Base-by-base conservation (phyloP, 768 basidiomycete genomes). In the Gelatoporia subvermispora region DNA sequence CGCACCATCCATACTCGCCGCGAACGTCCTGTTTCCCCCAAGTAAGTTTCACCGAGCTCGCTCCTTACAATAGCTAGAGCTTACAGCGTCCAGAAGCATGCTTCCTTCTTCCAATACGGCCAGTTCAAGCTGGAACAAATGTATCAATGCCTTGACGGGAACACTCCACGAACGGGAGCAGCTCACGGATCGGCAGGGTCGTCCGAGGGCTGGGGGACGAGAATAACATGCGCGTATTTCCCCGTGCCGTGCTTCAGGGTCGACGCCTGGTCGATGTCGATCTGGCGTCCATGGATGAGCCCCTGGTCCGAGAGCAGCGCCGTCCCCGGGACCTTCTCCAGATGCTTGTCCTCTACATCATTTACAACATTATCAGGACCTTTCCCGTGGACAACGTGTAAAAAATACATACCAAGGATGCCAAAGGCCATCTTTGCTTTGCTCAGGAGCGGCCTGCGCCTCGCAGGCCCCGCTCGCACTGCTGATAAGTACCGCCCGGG, bases 101-200 rank as follows among this genome's bases (percentile, higher is more conserved):
- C 68, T 48, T 74, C 72, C 45, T 74, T 74, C 59, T 68, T 70
- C 72, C 72, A 74, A 44, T 58, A 51, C 8, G 72, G 70, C 72
- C 72, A 74, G 48, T 74, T 74, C 24, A 73, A 46, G 4, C 43
- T 53, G 35, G 44, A 43, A n/a, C n/a, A 16, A 21, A 15, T 7
- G 38, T 24, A 22, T 13, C 16, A 15, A 4, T 18, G 16, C 8
- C 13, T 7, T 31, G 25, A 15, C n/a, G 1, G 13, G 9, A 3
- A n/a, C 2, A 13, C 23, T n/a, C 4, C 1, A 35, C 36, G 15
- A 8, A 18, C 4, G 4, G 4, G n/a, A 35, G 41, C 35, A 20
- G 61, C 70, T 35, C 41, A 71, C 71, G 72, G 72, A 49, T 74
- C 72, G 46, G 61, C 63, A 3, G 69, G 72, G 47, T 73, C 70